These are phyloP conservation scores for Lipomyces sp. DNA, from an alignment of 805 yeast genomes.

Conservation along the genomic window DNA sequence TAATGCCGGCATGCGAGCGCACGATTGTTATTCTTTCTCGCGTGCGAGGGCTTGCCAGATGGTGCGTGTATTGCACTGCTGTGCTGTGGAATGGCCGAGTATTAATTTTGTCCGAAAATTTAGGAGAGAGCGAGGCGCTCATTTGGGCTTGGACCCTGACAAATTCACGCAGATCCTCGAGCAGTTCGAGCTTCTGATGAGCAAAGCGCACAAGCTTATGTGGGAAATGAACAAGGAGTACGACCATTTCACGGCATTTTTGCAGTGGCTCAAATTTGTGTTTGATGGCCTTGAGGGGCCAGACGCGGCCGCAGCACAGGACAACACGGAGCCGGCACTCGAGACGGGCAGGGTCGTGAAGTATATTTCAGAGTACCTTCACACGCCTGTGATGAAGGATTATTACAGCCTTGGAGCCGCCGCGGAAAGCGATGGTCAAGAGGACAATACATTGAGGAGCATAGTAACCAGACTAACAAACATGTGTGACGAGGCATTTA, in stretches of 20 bases:
- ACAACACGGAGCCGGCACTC: conserved; percentile 10
- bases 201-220: conserved; percentile 8
- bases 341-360: conserved; percentile 19
- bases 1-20: conserved; percentile 32
- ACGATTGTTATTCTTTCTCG: conserved; percentile 22
- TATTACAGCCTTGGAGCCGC: neutral
- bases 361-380: conserved; percentile 12
- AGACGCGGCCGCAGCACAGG: conserved; percentile 5
- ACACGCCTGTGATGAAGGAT: conserved; percentile 1
- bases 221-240: conserved; percentile 24
- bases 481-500: conserved; percentile 10
- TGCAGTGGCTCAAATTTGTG: conserved; percentile 23
- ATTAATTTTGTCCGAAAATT: too few relatives aligned
- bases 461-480: neutral
- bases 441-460: neutral
- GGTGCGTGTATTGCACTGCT: conserved; percentile 13
- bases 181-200: conserved; percentile 10
- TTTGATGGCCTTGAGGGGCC: conserved; percentile 10
- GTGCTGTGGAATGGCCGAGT: neutral
- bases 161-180: conserved; percentile 16
- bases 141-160: conserved; percentile 25
- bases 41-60: conserved; percentile 29
- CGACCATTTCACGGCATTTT: conserved; percentile 16
- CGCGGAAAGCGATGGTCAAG: neutral
- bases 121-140: conserved; percentile 30